Conservation (phyloP, 768 basidiomycete species). For the Kwoniella newhampshirensis region DNA sequence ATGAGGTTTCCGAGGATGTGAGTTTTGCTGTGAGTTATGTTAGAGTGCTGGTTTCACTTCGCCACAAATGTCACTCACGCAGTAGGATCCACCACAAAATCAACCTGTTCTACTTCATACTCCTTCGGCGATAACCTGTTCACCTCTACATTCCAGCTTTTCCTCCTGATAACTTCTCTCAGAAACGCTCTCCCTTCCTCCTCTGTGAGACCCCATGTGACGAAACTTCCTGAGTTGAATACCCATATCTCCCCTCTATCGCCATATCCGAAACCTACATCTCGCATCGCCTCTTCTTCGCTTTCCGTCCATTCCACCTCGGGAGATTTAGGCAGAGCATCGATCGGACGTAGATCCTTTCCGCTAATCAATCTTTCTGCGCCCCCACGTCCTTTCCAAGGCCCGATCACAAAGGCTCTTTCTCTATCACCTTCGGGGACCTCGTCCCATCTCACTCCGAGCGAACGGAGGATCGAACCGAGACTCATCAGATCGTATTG, state of each 20-base stretch:
- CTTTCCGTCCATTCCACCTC: conserved; percentile 63
- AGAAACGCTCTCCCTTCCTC: conserved; percentile 70
- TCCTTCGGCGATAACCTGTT: conserved; percentile 67
- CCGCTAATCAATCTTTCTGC: conserved; percentile 36
- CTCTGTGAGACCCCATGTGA: conserved; percentile 84
- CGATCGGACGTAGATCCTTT: conserved; percentile 30
- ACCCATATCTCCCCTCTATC: conserved; percentile 76
- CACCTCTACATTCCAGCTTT: conserved; percentile 63
- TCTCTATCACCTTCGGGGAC: conserved; percentile 50
- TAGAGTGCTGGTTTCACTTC: conserved; percentile 6
- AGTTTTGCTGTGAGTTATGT: conserved; percentile 62
- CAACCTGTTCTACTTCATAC: conserved; percentile 73
- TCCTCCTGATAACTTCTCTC: conserved; percentile 61
- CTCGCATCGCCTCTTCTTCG: conserved; percentile 56
- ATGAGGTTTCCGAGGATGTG: conserved; percentile 89
- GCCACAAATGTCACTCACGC: conserved; percentile 62
- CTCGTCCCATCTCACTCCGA: conserved; percentile 48
- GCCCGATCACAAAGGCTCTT: conserved; percentile 45
- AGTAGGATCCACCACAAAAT: conserved; percentile 85
- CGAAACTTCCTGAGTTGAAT: conserved; percentile 82
- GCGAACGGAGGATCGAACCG: conserved; percentile 33
- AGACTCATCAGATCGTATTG: conserved; percentile 71
- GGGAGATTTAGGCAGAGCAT: background rate
- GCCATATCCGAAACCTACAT: conserved; percentile 47
- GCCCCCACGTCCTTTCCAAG: conserved; percentile 47